These are phyloP conservation scores for Blakeslea trispora DNA, from an alignment of 371 early-diverging fungal species.

Conservation along the genomic window DNA sequence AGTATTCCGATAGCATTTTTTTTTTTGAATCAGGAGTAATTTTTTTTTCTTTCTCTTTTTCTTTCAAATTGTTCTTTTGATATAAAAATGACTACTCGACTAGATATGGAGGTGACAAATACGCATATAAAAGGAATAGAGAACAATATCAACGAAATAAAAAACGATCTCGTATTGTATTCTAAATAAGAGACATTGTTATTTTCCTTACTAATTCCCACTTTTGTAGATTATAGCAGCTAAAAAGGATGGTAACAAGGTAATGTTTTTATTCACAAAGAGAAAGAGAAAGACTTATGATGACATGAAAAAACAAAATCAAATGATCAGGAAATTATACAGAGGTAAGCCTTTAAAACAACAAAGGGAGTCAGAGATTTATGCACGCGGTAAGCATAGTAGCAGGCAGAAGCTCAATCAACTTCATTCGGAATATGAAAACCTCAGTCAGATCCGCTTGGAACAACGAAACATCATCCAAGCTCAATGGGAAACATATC, in stretches of 20 bases:
- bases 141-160: background rate
- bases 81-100: background rate
- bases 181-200: background rate
- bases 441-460: conserved; percentile 14
- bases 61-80: background rate
- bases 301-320: too few species aligned
- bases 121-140: background rate
- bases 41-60: background rate
- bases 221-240: background rate
- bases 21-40: background rate
- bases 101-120: background rate
- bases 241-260: too few species aligned
- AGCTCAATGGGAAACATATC: conserved; percentile 20
- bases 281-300: too few species aligned
- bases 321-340: background rate
- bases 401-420: background rate
- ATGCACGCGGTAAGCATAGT: background rate
- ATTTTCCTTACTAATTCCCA: background rate
- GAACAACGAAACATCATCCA: conserved; percentile 12
- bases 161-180: background rate
- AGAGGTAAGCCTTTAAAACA: background rate
- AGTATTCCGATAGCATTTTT: too few species aligned
- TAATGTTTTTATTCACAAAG: too few species aligned
- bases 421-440: conserved; percentile 20
- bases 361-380: background rate